Conservation (phyloP, 139 green algal genomes). For the Tetradesmus lagerheimii region DNA sequence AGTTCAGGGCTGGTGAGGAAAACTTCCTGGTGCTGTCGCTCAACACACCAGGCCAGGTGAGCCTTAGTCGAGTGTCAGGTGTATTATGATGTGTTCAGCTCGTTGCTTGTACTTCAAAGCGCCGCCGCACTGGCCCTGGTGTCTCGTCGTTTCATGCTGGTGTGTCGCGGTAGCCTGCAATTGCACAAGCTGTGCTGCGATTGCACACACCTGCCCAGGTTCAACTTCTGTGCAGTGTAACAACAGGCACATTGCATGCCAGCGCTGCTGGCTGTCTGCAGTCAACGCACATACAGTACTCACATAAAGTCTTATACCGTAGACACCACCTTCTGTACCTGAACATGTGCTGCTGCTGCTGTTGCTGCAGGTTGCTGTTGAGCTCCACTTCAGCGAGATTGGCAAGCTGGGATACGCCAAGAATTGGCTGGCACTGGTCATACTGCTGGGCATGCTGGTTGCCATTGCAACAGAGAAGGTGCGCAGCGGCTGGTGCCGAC, state of each 20-base stretch:
- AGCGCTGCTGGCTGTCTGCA: too few relatives aligned
- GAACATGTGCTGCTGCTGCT: constrained; percentile 33
- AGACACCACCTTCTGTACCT: too few relatives aligned
- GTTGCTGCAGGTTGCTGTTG: constrained; percentile 32
- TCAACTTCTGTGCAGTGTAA: too few relatives aligned
- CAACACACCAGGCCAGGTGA: constrained; percentile 25
- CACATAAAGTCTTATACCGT: too few relatives aligned
- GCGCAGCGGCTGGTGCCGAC: neutral
- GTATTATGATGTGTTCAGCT: too few relatives aligned
- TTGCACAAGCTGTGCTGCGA: neutral
- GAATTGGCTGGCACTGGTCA: constrained; percentile 60
- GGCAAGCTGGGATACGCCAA: constrained; percentile 47
- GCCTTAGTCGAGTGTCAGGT: too few relatives aligned
- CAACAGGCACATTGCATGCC: too few relatives aligned
- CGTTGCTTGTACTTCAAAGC: too few relatives aligned
- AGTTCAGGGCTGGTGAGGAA: neutral
- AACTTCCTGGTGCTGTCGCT: constrained; percentile 35
- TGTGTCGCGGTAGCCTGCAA: too few relatives aligned
- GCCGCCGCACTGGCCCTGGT: too few relatives aligned
- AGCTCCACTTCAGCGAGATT: constrained; percentile 36
- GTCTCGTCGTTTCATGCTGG: too few relatives aligned
- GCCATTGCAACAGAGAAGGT: constrained; percentile 61
- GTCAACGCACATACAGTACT: too few relatives aligned
- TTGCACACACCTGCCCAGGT: neutral
- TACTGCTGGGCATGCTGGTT: constrained; percentile 55